Evolutionary conservation across 176 grass and related monocot species (phyloP).

Genomic region (Zea luxurians): DNA sequence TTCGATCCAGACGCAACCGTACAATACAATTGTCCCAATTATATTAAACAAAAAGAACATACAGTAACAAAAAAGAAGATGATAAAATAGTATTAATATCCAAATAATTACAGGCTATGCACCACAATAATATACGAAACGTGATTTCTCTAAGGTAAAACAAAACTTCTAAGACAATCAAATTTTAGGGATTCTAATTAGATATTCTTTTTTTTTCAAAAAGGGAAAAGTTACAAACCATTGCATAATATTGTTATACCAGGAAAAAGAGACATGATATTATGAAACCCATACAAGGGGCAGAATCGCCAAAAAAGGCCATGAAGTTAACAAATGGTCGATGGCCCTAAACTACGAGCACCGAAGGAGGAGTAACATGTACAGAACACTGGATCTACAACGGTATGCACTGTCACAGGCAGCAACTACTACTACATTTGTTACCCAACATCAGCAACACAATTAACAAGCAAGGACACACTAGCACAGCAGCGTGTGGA

Average conservation of each 20-base stretch:
- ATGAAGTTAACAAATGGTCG: background rate
- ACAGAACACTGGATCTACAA: slow-evolving; percentile 40
- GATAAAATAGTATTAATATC: no score
- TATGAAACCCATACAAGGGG: background rate
- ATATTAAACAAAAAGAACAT: no score
- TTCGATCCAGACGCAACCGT: no score
- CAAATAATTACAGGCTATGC: no score
- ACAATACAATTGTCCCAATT: no score
- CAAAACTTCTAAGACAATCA: no score
- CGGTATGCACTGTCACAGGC: background rate
- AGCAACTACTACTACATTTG: background rate
- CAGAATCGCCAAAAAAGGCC: slow-evolving; percentile 16
- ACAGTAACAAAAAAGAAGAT: no score
- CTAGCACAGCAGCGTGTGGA: background rate
- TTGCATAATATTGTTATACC: no score
- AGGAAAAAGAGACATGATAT: background rate
- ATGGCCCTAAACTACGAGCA: background rate
- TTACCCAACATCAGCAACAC: slow-evolving; percentile 24
- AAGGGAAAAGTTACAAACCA: no score
- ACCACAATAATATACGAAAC: no score
- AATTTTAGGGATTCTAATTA: no score
- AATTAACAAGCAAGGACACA: background rate
- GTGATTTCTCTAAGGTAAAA: no score
- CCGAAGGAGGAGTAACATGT: slow-evolving; percentile 34
- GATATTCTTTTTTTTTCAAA: background rate